Evolutionary conservation across 192 early-diverging fungal species (phyloP).

Genomic region (Tieghemiomyces parasiticus): DNA sequence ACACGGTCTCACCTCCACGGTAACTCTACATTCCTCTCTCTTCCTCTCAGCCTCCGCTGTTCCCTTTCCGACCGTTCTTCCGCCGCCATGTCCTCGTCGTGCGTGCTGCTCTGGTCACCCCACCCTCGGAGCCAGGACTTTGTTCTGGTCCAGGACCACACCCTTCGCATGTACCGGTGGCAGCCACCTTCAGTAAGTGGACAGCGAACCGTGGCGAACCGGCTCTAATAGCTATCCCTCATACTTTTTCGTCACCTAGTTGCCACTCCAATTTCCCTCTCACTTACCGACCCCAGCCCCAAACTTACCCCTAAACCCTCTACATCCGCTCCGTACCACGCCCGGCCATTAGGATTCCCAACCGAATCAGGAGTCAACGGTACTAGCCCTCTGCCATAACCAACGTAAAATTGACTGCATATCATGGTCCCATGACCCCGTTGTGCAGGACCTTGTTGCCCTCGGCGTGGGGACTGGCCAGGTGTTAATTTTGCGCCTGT

Average conservation of each 20-base stretch:
- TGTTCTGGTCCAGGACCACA: neutral
- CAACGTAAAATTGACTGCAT: conserved; percentile 5
- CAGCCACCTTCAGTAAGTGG: neutral
- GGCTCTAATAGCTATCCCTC: neutral
- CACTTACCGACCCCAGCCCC: neutral
- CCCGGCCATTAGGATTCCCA: neutral
- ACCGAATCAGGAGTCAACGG: neutral
- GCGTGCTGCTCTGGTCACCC: neutral
- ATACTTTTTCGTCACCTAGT: neutral
- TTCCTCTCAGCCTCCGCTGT: neutral
- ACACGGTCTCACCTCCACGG: neutral
- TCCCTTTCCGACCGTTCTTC: too few species aligned
- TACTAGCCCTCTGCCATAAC: neutral
- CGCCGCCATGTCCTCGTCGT: neutral
- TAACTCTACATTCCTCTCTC: neutral
- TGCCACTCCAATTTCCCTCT: neutral
- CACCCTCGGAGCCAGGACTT: conserved; percentile 4
- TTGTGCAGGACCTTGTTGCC: neutral
- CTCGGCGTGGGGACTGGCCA: neutral
- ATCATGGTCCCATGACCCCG: neutral
- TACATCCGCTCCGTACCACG: neutral
- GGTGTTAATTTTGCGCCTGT: neutral
- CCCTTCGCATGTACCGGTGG: neutral
- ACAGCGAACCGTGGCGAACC: neutral
- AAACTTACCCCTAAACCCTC: neutral